Evolutionary conservation across 345 rosid species (phyloP).

Genomic region (Ceriops tagal): DNA sequence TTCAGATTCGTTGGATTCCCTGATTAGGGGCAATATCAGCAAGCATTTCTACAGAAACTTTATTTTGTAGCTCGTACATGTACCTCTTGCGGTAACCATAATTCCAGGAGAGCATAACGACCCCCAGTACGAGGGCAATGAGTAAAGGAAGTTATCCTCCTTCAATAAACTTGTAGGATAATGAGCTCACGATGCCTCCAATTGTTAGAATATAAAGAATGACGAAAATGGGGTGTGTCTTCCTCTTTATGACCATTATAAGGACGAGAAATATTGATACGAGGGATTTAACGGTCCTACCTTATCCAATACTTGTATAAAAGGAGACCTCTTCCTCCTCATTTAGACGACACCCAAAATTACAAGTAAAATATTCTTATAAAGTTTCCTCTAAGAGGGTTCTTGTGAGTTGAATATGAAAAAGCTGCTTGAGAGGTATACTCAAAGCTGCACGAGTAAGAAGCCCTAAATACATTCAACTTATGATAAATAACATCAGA

Average conservation of each 20-base stretch:
- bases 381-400: no score
- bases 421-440: no score
- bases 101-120: slow-evolving; percentile 62
- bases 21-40: slow-evolving; percentile 12
- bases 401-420: no score
- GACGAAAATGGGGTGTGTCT: slow-evolving; percentile 41
- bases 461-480: no score
- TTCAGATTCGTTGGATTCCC: slow-evolving; percentile 39
- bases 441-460: no score
- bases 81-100: slow-evolving; percentile 49
- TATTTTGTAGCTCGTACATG: slow-evolving; percentile 52
- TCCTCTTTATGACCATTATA: slow-evolving; percentile 73
- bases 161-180: slow-evolving; percentile 51
- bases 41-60: slow-evolving; percentile 40
- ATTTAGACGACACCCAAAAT: no score
- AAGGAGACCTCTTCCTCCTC: no score
- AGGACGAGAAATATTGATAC: slow-evolving; percentile 54
- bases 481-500: no score
- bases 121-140: slow-evolving; percentile 38
- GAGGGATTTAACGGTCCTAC: no score
- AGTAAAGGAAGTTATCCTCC: slow-evolving; percentile 64
- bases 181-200: slow-evolving; percentile 40
- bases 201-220: slow-evolving; percentile 39
- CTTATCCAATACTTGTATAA: no score
- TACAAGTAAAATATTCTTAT: no score